A percentile compares a stretch with the other conserved stretches of the same genome.
phyloP scores from a whole-genome alignment of 2,329 filamentous ascomycete genomes.

The Pseudogymnoascus sp. region DNA sequence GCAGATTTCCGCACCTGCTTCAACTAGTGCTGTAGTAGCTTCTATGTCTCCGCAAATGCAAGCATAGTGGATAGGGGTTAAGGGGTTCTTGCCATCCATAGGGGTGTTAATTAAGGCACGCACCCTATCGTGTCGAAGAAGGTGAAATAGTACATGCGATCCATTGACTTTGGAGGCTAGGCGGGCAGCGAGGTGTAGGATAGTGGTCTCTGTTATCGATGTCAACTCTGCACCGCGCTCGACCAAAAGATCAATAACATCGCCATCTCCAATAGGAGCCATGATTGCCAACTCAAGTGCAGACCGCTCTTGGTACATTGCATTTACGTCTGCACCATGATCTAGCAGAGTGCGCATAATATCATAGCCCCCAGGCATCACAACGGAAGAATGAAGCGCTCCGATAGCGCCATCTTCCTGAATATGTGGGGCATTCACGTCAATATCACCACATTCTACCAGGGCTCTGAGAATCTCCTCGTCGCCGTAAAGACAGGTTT shows the following conservation, averaged over 20 bases:
- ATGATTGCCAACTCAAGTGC: slow-evolving; percentile 7
- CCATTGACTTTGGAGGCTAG: neutral
- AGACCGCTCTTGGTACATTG: neutral
- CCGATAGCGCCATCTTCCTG: neutral
- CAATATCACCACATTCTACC: neutral
- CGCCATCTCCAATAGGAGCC: neutral
- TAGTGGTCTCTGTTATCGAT: neutral
- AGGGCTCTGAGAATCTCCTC: neutral
- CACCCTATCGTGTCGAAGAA: neutral
- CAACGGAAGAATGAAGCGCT: neutral
- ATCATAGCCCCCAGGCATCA: neutral
- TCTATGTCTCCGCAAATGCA: neutral
- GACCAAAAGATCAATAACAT: slow-evolving; percentile 2
- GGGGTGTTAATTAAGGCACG: neutral
- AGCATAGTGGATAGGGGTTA: neutral
- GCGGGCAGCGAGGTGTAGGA: neutral
- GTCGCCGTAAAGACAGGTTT: neutral
- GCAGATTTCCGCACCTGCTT: neutral
- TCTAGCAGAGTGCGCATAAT: neutral
- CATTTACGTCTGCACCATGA: neutral
- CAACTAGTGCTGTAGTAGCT: neutral
- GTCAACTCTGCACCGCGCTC: neutral
- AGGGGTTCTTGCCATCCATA: neutral
- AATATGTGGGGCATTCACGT: neutral
- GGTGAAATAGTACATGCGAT: neutral